These are phyloP conservation scores for Arthonia radiata DNA, from an alignment of 495 filamentous ascomycete genomes.

Conservation along the genomic window DNA sequence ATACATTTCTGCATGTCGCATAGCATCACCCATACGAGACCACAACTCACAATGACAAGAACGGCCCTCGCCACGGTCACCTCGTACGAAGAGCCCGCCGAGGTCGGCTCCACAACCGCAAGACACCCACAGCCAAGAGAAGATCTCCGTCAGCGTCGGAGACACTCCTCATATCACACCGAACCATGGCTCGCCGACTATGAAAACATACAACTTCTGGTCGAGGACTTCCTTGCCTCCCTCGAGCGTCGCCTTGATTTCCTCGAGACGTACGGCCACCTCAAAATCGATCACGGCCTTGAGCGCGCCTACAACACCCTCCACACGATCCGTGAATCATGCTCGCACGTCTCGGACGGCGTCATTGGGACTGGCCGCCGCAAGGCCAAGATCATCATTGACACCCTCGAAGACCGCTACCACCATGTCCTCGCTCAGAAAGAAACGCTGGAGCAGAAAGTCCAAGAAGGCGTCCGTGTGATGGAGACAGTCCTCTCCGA, in stretches of 20 bases:
- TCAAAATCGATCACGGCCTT: slow-evolving; percentile 60
- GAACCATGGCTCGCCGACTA: slow-evolving; percentile 8
- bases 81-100: slow-evolving; percentile 8
- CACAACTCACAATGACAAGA: no score
- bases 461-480: slow-evolving; percentile 59
- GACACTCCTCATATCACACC: slow-evolving; percentile 12
- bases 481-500: slow-evolving; percentile 66
- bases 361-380: slow-evolving; percentile 69
- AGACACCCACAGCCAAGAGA: slow-evolving; percentile 4
- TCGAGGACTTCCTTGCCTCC: slow-evolving; percentile 72
- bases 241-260: slow-evolving; percentile 67
- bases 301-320: slow-evolving; percentile 60
- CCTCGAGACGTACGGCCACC: slow-evolving; percentile 68
- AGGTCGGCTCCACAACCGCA: slow-evolving; percentile 4
- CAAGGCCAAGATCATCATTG: slow-evolving; percentile 68
- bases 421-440: slow-evolving; percentile 67
- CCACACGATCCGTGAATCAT: slow-evolving; percentile 66
- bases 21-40: no score
- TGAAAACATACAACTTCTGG: slow-evolving; percentile 11
- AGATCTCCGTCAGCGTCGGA: slow-evolving; percentile 3
- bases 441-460: slow-evolving; percentile 75
- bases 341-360: slow-evolving; percentile 73
- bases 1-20: no score
- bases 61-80: slow-evolving; percentile 1
- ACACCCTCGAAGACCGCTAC: slow-evolving; percentile 79